Evolutionary conservation across 257 asterid genomes (phyloP).

Genomic region (Solanum lycopersicoides): DNA sequence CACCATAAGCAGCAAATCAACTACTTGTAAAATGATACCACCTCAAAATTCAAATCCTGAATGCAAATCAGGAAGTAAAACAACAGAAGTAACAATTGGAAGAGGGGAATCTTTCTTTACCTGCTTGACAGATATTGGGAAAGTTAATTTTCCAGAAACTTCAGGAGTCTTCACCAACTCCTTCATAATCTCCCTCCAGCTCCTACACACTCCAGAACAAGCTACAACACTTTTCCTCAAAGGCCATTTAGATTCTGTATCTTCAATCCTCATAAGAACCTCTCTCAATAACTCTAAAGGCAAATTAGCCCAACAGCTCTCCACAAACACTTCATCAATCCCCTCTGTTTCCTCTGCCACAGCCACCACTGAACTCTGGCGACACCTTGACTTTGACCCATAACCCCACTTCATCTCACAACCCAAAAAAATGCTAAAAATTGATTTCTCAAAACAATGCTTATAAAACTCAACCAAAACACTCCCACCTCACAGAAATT

Average conservation of each 20-base stretch:
- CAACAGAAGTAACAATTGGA: not conserved
- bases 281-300: conserved; percentile 75
- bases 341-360: conserved; percentile 14
- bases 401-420: conserved; percentile 49
- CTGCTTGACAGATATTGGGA: conserved; percentile 83
- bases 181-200: conserved; percentile 82
- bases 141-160: conserved; percentile 68
- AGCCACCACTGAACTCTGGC: conserved; percentile 55
- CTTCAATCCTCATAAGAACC: conserved; percentile 58
- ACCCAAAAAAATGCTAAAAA: not conserved
- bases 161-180: conserved; percentile 62
- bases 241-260: conserved; percentile 61
- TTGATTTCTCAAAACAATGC: not conserved
- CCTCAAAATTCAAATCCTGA: not conserved
- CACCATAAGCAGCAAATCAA: not conserved
- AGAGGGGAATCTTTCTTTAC: conserved; percentile 10
- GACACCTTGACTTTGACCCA: conserved; percentile 72
- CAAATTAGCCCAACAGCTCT: conserved; percentile 58
- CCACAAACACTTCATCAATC: conserved; percentile 1
- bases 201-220: conserved; percentile 80
- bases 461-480: not conserved
- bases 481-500: not conserved
- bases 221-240: conserved; percentile 74
- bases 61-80: not conserved
- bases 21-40: not conserved